Percentiles rank a stretch among this genome's conserved stretches.
These are phyloP conservation scores for Coemansia sp. DNA, from an alignment of 192 early-diverging fungal species.

Conservation along the genomic window DNA sequence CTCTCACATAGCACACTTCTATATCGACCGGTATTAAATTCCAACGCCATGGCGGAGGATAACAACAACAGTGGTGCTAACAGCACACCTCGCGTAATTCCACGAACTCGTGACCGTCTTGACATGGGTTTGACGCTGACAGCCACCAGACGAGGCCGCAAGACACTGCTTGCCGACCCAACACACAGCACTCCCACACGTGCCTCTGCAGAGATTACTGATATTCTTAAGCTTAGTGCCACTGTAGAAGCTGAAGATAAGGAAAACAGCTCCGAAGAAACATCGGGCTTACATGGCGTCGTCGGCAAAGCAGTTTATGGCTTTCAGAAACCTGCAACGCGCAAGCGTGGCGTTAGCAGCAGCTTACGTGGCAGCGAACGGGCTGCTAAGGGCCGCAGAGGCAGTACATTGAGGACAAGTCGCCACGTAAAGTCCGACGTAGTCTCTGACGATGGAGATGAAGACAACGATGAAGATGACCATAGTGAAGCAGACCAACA, in stretches of 20 bases:
- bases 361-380: constrained; percentile 10
- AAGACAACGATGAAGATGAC: constrained; percentile 16
- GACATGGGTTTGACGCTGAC: constrained; percentile 51
- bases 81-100: constrained; percentile 23
- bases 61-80: constrained; percentile 13
- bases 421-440: not conserved
- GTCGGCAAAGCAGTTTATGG: constrained; percentile 45
- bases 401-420: constrained; percentile 6
- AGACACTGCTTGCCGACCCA: constrained; percentile 32
- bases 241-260: constrained; percentile 46
- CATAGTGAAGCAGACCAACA: not conserved
- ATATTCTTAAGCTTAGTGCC: constrained; percentile 42
- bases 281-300: constrained; percentile 8
- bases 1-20: not conserved
- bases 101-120: constrained; percentile 23
- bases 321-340: constrained; percentile 34
- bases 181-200: constrained; percentile 28
- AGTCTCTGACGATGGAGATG: constrained; percentile 7
- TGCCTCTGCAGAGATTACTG: constrained; percentile 26
- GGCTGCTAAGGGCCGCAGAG: constrained; percentile 17
- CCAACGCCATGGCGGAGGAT: not conserved
- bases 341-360: constrained; percentile 26
- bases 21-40: not conserved
- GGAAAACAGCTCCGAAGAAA: constrained; percentile 51
- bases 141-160: constrained; percentile 32